phyloP scores from a whole-genome alignment of 1,139 yeast species.

The Debaryomycetaceae sp. region DNA sequence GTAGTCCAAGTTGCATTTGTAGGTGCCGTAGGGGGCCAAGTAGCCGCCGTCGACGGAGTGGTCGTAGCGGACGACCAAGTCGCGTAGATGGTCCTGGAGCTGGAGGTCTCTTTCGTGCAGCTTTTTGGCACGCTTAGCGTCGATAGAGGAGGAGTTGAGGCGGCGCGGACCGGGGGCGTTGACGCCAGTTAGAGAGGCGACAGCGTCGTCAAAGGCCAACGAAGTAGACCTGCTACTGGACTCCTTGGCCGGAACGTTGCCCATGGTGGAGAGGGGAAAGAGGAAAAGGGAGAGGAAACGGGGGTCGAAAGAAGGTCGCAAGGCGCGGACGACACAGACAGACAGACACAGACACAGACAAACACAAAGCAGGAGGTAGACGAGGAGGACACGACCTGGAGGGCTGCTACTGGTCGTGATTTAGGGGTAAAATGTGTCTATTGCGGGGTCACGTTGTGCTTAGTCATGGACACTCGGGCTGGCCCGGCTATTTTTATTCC shows the following conservation, averaged over 20 bases:
- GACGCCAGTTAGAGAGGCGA: not conserved
- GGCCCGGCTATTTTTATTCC: too few species aligned
- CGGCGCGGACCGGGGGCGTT: not conserved
- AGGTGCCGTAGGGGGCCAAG: slow-evolving; percentile 82
- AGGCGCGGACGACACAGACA: too few species aligned
- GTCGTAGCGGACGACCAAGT: slow-evolving; percentile 44
- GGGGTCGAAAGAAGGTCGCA: too few species aligned
- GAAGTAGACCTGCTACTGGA: slow-evolving; percentile 21
- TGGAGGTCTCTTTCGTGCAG: slow-evolving; percentile 41
- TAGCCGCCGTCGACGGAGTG: slow-evolving; percentile 73
- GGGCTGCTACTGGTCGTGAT: too few species aligned
- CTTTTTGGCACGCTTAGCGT: slow-evolving; percentile 14
- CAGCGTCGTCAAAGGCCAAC: not conserved
- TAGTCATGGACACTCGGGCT: too few species aligned
- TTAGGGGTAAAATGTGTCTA: too few species aligned
- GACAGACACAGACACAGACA: too few species aligned
- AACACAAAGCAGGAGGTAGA: too few species aligned
- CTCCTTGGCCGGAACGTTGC: slow-evolving; percentile 51
- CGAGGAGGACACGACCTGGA: too few species aligned
- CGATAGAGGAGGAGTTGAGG: not conserved
- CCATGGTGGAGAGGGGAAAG: slow-evolving; percentile 25
- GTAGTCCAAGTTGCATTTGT: slow-evolving; percentile 65
- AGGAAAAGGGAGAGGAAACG: too few species aligned
- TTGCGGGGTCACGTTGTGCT: too few species aligned
- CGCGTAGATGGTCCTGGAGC: slow-evolving; percentile 43